A percentile compares a stretch with the other conserved stretches of the same genome.
Evolutionary conservation across 305 asterid species (phyloP).

Genomic region (Rubia tinctorum): DNA sequence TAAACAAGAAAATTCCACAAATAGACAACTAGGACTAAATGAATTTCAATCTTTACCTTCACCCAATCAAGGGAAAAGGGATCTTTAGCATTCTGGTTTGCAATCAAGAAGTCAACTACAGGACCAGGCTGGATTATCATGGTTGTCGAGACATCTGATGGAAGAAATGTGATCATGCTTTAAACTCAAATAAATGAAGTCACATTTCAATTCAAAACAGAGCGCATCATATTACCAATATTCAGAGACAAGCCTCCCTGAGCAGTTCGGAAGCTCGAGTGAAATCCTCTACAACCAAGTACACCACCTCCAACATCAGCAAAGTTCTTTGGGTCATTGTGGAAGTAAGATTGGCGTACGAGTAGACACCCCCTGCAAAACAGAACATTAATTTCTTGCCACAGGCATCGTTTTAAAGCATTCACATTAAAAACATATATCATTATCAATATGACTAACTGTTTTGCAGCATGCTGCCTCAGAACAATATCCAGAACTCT

Average conservation of each 20-base stretch:
- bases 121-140: constrained; percentile 86
- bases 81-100: constrained; percentile 62
- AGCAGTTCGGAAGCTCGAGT: constrained; percentile 29
- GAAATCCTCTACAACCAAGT: constrained; percentile 38
- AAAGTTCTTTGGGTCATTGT: constrained; percentile 30
- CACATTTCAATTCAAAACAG: not conserved
- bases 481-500: constrained; percentile 73
- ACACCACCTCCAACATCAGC: constrained; percentile 39
- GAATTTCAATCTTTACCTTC: constrained; percentile 35
- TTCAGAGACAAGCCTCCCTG: constrained; percentile 40
- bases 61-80: constrained; percentile 76
- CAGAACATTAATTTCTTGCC: not conserved
- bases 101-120: constrained; percentile 61
- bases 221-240: constrained; percentile 22
- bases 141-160: constrained; percentile 76
- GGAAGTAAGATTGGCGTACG: constrained; percentile 34
- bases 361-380: constrained; percentile 32
- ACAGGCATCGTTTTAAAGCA: not conserved
- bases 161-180: not conserved
- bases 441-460: constrained; percentile 39
- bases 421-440: not conserved
- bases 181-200: not conserved
- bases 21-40: not conserved
- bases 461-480: constrained; percentile 91
- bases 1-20: not conserved